A percentile compares a stretch with the other conserved stretches of the same genome.
phyloP scores from a whole-genome alignment of 163 green algal species.

The Scenedesmus sp. region DNA sequence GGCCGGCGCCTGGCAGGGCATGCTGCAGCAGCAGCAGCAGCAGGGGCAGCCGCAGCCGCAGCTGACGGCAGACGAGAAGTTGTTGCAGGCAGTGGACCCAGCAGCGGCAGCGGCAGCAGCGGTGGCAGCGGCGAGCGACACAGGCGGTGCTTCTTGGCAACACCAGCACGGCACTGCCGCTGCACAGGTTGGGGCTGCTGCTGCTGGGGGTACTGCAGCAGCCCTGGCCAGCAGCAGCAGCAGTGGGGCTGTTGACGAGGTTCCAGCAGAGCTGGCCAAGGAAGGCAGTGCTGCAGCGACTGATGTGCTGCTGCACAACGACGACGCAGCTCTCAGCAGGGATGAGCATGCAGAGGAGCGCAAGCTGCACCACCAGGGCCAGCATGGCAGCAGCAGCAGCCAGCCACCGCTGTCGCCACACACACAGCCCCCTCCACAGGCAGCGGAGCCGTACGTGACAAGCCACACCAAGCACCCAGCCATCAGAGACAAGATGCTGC shows the following conservation, averaged over 20 bases:
- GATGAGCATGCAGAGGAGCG: not conserved
- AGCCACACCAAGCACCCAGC: not conserved
- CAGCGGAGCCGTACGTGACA: not conserved
- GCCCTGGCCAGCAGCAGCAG: not conserved
- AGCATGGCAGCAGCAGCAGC: constrained; percentile 25
- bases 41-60: not conserved
- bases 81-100: not conserved
- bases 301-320: constrained; percentile 30
- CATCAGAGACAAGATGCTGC: constrained; percentile 35
- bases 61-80: not conserved
- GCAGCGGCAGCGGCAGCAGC: constrained; percentile 13
- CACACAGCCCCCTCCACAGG: not conserved
- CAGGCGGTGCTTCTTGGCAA: not conserved
- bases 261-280: not conserved
- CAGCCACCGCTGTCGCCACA: not conserved
- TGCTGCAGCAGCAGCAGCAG: not conserved
- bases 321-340: constrained; percentile 2
- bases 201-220: not conserved
- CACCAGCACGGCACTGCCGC: not conserved
- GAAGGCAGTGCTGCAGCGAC: not conserved
- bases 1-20: not conserved
- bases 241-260: not conserved
- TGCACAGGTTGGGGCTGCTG: not conserved
- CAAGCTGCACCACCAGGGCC: not conserved
- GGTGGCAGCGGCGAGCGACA: not conserved